These are phyloP conservation scores for Penicillium herquei DNA, from an alignment of 495 filamentous ascomycete genomes.

Conservation along the genomic window DNA sequence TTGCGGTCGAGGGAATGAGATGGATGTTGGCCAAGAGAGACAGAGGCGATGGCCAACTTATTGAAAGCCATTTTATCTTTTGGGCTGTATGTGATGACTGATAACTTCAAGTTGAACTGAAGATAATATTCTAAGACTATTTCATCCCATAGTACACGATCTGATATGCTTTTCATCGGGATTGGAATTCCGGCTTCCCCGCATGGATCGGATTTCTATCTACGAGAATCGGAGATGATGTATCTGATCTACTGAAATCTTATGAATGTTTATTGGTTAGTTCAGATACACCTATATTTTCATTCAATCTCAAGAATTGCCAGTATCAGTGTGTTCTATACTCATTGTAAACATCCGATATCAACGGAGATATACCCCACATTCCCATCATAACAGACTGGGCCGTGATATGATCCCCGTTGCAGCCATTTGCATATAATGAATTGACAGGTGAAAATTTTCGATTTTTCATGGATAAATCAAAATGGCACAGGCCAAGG, in stretches of 20 bases:
- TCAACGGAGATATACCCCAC: too few species aligned
- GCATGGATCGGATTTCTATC: not conserved
- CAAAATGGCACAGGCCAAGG: not conserved
- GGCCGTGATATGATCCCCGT: too few species aligned
- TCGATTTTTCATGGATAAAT: not conserved
- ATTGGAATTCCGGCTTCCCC: not conserved
- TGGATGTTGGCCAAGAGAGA: constrained; percentile 63
- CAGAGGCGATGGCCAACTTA: constrained; percentile 56
- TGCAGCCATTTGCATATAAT: too few species aligned
- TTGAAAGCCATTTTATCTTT: constrained; percentile 46
- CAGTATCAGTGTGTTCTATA: too few species aligned
- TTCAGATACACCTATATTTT: too few species aligned
- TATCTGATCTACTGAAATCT: too few species aligned
- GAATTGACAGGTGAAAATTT: too few species aligned
- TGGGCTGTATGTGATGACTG: not conserved
- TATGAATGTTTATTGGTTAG: too few species aligned
- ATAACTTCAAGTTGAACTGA: not conserved
- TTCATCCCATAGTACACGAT: not conserved
- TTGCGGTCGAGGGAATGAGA: constrained; percentile 61
- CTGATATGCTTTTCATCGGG: not conserved
- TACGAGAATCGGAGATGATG: not conserved
- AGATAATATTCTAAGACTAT: not conserved
- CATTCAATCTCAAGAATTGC: too few species aligned
- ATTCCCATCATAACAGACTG: too few species aligned
- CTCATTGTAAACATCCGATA: too few species aligned